Base-by-base conservation (phyloP, 1,139 yeast genomes). In the Suhomyces chickasaworum region DNA sequence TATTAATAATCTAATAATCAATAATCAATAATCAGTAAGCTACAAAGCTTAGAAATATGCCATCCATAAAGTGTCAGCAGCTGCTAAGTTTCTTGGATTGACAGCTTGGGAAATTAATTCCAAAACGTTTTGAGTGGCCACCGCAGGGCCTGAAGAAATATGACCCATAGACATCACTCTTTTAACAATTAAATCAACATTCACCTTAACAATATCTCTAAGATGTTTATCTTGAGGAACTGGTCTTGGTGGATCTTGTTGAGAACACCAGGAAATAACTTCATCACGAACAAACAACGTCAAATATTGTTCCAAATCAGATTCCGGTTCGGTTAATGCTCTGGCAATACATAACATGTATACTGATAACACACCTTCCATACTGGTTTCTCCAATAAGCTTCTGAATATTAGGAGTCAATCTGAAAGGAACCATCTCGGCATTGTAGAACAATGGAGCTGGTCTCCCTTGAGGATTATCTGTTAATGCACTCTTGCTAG, bases 391-490 rank as follows among this genome's bases (percentile, higher is more conserved):
- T 30, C 99, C 99, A 73, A 95, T 89, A 59, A 93, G 77, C 54
- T 87, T 85, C 65, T 93, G 99, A 47, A 95, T 81, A 61, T 95
- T 95, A 34, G 99, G 99, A 5, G 99, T 93, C 61, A 95, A 77
- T 61, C 99, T 79, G 78, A 95, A 93, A 35, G 99, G 98, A 42
- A 93, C 98, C 55, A 90, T 82, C 63, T 95, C 99, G n/a, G 91
- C 83, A 58, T 90, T 89, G 61, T 87, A 88, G 74, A 93, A 90
- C 32, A 93, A 78, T 25, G 99, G 99, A 0, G 95, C 86, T 7
- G 84, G 82, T 50, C 84, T 71, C 4, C 69, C 80, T 44, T 73
- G 75, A 10, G 80, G 73, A 7, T 76, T 75, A 58, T 83, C 89
- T 45, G 82, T 66, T 4, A 81, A 77, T 25, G 86, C 77, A 58